phyloP scores from a whole-genome alignment of 192 early-diverging fungal genomes.

The Backusella macrospora region DNA sequence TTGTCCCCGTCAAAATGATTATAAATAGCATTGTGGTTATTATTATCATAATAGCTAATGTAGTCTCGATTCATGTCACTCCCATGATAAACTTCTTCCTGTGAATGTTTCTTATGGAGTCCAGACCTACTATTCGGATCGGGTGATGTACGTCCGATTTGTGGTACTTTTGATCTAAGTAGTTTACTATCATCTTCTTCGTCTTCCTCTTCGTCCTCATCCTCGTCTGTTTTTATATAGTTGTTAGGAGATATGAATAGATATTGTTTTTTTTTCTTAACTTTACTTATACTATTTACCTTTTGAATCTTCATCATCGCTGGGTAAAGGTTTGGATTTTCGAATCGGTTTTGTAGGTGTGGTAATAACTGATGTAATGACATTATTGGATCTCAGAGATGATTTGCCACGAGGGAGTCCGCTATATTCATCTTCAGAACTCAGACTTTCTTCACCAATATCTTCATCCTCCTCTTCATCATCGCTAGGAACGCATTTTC shows the following conservation, averaged over 20 bases:
- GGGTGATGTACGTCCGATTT: not conserved
- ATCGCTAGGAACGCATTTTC: constrained; percentile 31
- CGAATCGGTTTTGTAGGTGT: constrained; percentile 21
- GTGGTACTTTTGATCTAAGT: not conserved
- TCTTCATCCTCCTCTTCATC: constrained; percentile 36
- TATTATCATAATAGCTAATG: not conserved
- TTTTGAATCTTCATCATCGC: constrained; percentile 34
- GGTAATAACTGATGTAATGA: not conserved
- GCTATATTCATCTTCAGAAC: constrained; percentile 16
- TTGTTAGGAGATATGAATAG: constrained; percentile 4
- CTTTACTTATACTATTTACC: constrained; percentile 5
- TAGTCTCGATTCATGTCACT: not conserved
- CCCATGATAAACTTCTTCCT: constrained; percentile 4
- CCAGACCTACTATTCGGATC: not conserved
- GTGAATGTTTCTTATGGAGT: not conserved
- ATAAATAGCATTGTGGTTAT: not conserved
- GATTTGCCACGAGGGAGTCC: not conserved
- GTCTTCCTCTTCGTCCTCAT: constrained; percentile 25
- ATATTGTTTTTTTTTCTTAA: not conserved
- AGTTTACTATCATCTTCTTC: constrained; percentile 12
- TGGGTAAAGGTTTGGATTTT: constrained; percentile 29
- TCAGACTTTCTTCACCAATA: not conserved
- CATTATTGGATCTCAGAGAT: not conserved
- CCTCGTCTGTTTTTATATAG: constrained; percentile 23
- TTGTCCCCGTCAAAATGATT: not conserved